Evolutionary conservation across 2,329 filamentous ascomycete genomes (phyloP).

Genomic region (Fusarium staphyleae): DNA sequence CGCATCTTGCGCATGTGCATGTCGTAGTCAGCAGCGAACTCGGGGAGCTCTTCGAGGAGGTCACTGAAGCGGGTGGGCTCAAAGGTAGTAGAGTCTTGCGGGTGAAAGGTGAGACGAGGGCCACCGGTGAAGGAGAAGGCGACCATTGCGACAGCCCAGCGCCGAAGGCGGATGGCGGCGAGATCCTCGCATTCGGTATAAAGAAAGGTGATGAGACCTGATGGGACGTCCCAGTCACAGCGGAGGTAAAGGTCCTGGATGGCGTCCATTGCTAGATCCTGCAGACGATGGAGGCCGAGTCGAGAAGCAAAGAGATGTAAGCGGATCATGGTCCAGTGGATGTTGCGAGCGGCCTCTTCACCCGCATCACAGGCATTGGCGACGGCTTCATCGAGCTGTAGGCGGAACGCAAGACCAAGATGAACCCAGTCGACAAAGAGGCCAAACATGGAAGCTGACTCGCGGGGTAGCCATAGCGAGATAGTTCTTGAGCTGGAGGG

Average conservation of each 20-base stretch:
- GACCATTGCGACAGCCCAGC: slow-evolving; percentile 67
- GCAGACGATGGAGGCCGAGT: slow-evolving; percentile 57
- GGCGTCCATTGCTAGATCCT: slow-evolving; percentile 65
- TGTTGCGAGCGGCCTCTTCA: slow-evolving; percentile 45
- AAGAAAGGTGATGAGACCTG: slow-evolving; percentile 58
- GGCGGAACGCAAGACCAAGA: slow-evolving; percentile 51
- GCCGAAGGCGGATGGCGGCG: slow-evolving; percentile 60
- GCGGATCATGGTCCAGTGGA: slow-evolving; percentile 64
- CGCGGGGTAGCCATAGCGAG: slow-evolving; percentile 53
- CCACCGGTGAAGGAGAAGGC: slow-evolving; percentile 60
- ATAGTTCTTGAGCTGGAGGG: slow-evolving; percentile 40
- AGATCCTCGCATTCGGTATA: slow-evolving; percentile 61
- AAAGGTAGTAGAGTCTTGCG: slow-evolving; percentile 41
- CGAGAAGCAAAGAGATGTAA: slow-evolving; percentile 65
- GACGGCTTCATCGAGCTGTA: slow-evolving; percentile 53
- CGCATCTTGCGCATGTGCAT: slow-evolving; percentile 61
- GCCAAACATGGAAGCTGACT: slow-evolving; percentile 60
- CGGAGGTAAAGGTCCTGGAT: slow-evolving; percentile 66
- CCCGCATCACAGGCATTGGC: slow-evolving; percentile 41
- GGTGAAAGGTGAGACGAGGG: slow-evolving; percentile 42
- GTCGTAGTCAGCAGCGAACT: slow-evolving; percentile 59
- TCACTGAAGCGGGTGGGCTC: slow-evolving; percentile 49
- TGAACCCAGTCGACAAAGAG: slow-evolving; percentile 63
- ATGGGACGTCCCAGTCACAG: slow-evolving; percentile 64
- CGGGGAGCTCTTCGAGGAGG: slow-evolving; percentile 54